Evolutionary conservation across 805 yeast genomes (phyloP), one percentile per base, ranked within the genome.

Genomic region (Wickerhamiella domercqiae): DNA sequence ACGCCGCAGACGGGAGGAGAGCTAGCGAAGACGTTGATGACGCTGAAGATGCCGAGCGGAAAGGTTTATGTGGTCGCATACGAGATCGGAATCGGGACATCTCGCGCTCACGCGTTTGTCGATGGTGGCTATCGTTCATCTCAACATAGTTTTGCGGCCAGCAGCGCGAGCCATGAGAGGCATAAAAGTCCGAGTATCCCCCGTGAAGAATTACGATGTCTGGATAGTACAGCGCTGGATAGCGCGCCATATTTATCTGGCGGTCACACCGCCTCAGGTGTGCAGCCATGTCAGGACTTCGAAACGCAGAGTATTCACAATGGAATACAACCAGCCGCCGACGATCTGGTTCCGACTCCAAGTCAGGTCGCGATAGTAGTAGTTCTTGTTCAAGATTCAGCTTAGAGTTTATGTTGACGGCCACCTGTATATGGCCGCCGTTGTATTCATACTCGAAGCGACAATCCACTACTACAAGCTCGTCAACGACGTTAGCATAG

Each of bases 201-300:
- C 97, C 97, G 45, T 83, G 80, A 32, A 90, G 64, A 24, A 90
- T 73, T 26, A 82, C 74, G 31, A 90, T 73, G 59, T 90, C 94
- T 2, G 98, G 98, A 53, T 78, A 90, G 45, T 70, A 71, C 39
- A 90, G 63, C 42, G 69, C 62, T 0, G 98, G 98, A 57, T 90
- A 90, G 43, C 68, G 64, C 39, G 76, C 73, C 43, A 72, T 65
- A 55, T 86, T 84, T 37, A 73, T 48, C 29, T 69, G 68, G 44
- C 98, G 70, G 60, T 90, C 98, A 48, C 79, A 70, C 42, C 76
- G 76, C 43, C 98, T 65, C 39, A 90, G 66, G 54, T 83, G 84
- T 38, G 74, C 64, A 1, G 97, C 97, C 78, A 90, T 73, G 34
- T 78, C 62, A 3, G 98, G 98, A n/a, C 97, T 94, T 41, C 98